These are phyloP conservation scores for Tuber aestivum DNA, from an alignment of 495 filamentous ascomycete genomes.

Conservation along the genomic window DNA sequence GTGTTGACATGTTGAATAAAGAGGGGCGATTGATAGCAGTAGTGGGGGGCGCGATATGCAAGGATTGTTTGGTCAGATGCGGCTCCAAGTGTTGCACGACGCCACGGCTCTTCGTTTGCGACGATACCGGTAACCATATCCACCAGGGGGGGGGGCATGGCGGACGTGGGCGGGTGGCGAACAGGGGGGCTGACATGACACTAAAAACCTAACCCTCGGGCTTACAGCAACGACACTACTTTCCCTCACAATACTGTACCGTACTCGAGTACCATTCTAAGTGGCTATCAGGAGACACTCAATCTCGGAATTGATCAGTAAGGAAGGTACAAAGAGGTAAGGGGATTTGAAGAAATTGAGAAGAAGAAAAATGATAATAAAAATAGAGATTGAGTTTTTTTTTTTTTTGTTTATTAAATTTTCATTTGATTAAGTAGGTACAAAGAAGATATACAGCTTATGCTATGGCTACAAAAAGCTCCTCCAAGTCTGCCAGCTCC, in stretches of 20 bases:
- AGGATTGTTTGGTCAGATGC: neutral
- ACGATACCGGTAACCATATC: neutral
- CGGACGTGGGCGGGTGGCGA: neutral
- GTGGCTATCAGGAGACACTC: neutral
- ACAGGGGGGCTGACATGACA: neutral
- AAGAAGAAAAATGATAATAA: neutral
- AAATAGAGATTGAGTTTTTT: neutral
- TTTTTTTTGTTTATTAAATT: no score
- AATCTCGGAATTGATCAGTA: no score
- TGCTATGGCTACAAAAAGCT: no score
- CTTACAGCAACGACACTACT: neutral
- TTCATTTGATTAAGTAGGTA: no score
- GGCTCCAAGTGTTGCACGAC: neutral
- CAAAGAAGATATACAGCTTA: no score
- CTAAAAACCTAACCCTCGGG: neutral
- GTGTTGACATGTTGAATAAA: neutral
- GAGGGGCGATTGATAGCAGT: neutral
- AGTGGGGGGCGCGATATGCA: neutral
- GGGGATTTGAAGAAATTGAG: neutral
- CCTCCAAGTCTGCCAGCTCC: no score
- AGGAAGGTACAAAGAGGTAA: neutral
- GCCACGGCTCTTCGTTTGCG: no score
- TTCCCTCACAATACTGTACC: neutral
- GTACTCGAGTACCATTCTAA: neutral
- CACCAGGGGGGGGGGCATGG: neutral